Percentiles rank a stretch among this genome's conserved stretches.
These are phyloP conservation scores for Calocybe gangraenosa DNA, from an alignment of 768 basidiomycete species.

Conservation along the genomic window DNA sequence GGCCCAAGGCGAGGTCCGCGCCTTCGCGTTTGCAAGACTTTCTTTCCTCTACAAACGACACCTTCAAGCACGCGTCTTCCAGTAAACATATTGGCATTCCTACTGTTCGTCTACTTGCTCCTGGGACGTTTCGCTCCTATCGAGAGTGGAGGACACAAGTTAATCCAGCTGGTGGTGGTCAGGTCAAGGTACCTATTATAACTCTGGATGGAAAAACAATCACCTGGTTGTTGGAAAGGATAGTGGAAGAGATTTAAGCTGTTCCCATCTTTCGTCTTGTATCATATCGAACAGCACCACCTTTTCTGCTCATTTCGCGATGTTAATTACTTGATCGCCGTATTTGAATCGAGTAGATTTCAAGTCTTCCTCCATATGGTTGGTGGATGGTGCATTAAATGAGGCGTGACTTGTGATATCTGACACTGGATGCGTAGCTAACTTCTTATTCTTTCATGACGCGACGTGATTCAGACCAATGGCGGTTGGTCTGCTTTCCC, in stretches of 20 bases:
- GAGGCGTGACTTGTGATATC: too few species aligned
- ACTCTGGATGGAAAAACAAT: slow-evolving; percentile 2
- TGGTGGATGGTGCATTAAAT: too few species aligned
- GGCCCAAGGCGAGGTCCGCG: slow-evolving; percentile 3
- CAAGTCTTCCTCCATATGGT: too few species aligned
- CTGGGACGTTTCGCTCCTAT: slow-evolving; percentile 14
- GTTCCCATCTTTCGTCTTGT: too few species aligned
- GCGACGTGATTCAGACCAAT: too few species aligned
- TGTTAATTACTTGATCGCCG: too few species aligned
- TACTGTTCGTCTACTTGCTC: slow-evolving; percentile 11
- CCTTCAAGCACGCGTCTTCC: slow-evolving; percentile 1
- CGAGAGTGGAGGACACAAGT: slow-evolving; percentile 11
- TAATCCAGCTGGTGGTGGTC: slow-evolving; percentile 6
- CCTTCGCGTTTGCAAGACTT: slow-evolving; percentile 4
- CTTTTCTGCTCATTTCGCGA: too few species aligned
- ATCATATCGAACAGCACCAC: too few species aligned
- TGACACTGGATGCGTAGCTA: too few species aligned
- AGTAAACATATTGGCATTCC: neutral
- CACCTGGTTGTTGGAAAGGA: slow-evolving; percentile 9
- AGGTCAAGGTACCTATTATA: slow-evolving; percentile 13
- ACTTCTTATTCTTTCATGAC: too few species aligned
- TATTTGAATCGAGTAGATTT: too few species aligned
- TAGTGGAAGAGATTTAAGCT: slow-evolving; percentile 8
- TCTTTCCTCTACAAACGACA: slow-evolving; percentile 1
- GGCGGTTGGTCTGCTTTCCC: too few species aligned